Evolutionary conservation across 2,329 filamentous ascomycete species (phyloP), one percentile per base, ranked within the genome.

Genomic region (Seiridium unicorne): DNA sequence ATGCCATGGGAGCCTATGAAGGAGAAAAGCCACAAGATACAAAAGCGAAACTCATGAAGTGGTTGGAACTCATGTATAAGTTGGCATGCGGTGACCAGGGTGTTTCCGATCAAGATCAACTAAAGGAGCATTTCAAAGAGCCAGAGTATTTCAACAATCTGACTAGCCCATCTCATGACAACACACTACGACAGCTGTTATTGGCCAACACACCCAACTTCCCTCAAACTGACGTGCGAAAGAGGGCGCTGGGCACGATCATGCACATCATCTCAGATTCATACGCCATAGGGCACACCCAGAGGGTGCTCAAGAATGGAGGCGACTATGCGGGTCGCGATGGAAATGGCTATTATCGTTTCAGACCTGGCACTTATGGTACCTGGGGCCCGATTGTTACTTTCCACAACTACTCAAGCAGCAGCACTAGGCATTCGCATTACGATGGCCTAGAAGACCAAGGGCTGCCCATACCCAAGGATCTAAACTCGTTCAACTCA

Each of bases 221-320:
- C 40, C 9, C 13, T 1, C 38, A 53, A 3, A n/a, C 53, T 1
- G 51, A 63, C 44, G 47, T 62, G 2, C 56, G 18, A 13, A 44
- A 49, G 26, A 49, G 62, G 4, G 62, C 62, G 31, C 40, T 64
- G 13, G 62, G 62, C 6, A 59, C 55, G 34, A 60, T 56, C 47
- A 38, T 64, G 4, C 62, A 64, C 51, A 40, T 62, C 60, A 60
- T 64, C 26, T 53, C 59, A 42, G 62, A 64, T 53, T 64, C 62
- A 7, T 64, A 57, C 46, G 62, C 62, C 1, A 59, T 61, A 4
- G 62, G 62, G 2, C 62, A 64, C 42, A 61, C 61, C 3, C 59
- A 57, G 11, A 31, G 62, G 10, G 32, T 44, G 31, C 59, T 61
- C 2, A 10, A 51, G 5, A 62, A 64, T 26, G 18, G 18, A 1